Conservation (phyloP, 2,329 filamentous ascomycete genomes). For the Emmonsia crescens region DNA sequence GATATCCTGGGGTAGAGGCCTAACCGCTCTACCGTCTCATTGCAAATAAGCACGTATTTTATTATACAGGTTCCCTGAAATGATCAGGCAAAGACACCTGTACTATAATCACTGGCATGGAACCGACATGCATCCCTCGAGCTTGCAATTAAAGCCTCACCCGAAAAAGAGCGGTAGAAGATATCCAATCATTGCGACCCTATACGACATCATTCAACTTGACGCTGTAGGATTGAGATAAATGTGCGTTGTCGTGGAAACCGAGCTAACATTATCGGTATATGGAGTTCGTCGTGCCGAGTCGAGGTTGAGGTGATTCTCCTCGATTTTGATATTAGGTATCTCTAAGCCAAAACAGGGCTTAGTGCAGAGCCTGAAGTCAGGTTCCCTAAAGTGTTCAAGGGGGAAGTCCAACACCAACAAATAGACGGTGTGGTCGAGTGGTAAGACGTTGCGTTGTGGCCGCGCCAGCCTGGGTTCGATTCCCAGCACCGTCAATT, state of each 20-base stretch:
- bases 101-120: too few species aligned
- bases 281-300: too few species aligned
- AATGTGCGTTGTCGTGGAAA: too few species aligned
- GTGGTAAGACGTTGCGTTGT: conserved; percentile 5
- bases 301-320: too few species aligned
- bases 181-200: neutral
- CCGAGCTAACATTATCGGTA: too few species aligned
- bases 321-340: too few species aligned
- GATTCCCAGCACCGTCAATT: conserved; percentile 4
- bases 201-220: neutral
- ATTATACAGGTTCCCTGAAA: neutral
- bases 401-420: neutral
- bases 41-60: neutral
- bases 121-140: too few species aligned
- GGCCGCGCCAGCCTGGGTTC: conserved; percentile 5
- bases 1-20: too few species aligned
- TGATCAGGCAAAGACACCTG: neutral
- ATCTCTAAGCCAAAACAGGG: too few species aligned
- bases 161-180: neutral
- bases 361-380: too few species aligned
- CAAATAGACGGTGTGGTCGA: conserved; percentile 1
- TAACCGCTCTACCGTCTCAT: neutral
- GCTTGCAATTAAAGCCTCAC: neutral
- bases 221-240: neutral
- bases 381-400: neutral